Conservation (phyloP, 345 rosid species). For the Citrus sp. region DNA sequence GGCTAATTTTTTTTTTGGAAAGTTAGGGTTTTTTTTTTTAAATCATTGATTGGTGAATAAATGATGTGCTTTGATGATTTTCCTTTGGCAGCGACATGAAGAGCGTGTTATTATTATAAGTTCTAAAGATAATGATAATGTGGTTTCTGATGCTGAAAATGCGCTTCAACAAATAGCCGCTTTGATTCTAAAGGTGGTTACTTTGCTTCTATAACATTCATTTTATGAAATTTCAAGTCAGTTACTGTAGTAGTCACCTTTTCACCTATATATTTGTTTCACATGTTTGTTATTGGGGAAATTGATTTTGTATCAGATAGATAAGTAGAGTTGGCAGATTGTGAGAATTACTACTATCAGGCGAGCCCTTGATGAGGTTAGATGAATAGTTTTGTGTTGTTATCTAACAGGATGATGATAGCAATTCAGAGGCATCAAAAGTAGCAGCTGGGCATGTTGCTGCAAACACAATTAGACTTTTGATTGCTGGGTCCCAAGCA, state of each 20-base stretch:
- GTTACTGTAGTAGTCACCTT: too few relatives aligned
- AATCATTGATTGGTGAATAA: not conserved
- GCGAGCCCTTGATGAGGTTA: too few relatives aligned
- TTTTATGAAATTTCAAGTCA: not conserved
- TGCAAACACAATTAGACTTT: constrained; percentile 53
- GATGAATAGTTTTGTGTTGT: not conserved
- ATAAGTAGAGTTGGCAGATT: not conserved
- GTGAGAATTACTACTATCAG: not conserved
- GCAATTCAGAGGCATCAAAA: constrained; percentile 28
- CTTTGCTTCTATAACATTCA: not conserved
- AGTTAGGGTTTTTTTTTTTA: not conserved
- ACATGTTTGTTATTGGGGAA: too few relatives aligned
- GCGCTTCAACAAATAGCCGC: constrained; percentile 55
- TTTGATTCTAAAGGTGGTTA: constrained; percentile 45
- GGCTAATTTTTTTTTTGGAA: not conserved
- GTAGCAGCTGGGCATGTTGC: constrained; percentile 48
- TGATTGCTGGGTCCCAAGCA: constrained; percentile 69
- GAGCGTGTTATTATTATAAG: constrained; percentile 74
- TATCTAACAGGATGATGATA: constrained; percentile 48
- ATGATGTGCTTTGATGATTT: not conserved
- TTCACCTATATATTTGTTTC: too few relatives aligned
- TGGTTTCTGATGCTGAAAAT: constrained; percentile 50
- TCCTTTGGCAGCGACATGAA: constrained; percentile 51
- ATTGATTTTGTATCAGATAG: too few relatives aligned
- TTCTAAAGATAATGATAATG: constrained; percentile 44